Conservation (phyloP, 768 basidiomycete genomes). For the Roridomyces roridus region DNA sequence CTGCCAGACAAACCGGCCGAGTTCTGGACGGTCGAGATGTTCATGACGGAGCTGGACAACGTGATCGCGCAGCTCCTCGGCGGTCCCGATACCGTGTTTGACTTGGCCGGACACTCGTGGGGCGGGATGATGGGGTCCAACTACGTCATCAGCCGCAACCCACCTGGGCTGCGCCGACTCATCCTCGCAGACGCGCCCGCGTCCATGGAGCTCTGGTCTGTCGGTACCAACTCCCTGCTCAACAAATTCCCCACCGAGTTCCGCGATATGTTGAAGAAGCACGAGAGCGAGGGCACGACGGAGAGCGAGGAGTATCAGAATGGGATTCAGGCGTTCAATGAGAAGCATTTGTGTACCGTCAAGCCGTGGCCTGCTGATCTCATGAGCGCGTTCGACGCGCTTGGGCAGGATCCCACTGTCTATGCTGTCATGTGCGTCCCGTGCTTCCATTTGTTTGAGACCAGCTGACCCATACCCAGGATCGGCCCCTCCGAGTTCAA, state of each 20-base stretch:
- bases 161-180: slow-evolving; percentile 30
- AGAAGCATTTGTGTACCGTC: slow-evolving; percentile 34
- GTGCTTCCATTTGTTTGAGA: slow-evolving; percentile 42
- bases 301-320: slow-evolving; percentile 34
- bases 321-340: slow-evolving; percentile 34
- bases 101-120: slow-evolving; percentile 57
- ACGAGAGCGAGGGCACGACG: slow-evolving; percentile 35
- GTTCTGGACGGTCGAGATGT: slow-evolving; percentile 55
- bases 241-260: slow-evolving; percentile 33
- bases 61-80: slow-evolving; percentile 49
- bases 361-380: slow-evolving; percentile 38
- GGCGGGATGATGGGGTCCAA: slow-evolving; percentile 50
- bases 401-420: slow-evolving; percentile 34
- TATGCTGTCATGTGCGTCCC: slow-evolving; percentile 41
- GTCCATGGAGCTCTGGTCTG: slow-evolving; percentile 34
- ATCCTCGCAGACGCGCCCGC: slow-evolving; percentile 40
- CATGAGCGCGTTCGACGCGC: slow-evolving; percentile 23
- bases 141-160: slow-evolving; percentile 20
- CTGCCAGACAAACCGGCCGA: slow-evolving; percentile 47
- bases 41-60: slow-evolving; percentile 54
- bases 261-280: slow-evolving; percentile 33
- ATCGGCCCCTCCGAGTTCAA: slow-evolving; percentile 38
- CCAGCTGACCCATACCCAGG: slow-evolving; percentile 18
- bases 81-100: slow-evolving; percentile 42
- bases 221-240: slow-evolving; percentile 32